Base-by-base conservation (phyloP, 441 rosid species). In the Erodium texanum region DNA sequence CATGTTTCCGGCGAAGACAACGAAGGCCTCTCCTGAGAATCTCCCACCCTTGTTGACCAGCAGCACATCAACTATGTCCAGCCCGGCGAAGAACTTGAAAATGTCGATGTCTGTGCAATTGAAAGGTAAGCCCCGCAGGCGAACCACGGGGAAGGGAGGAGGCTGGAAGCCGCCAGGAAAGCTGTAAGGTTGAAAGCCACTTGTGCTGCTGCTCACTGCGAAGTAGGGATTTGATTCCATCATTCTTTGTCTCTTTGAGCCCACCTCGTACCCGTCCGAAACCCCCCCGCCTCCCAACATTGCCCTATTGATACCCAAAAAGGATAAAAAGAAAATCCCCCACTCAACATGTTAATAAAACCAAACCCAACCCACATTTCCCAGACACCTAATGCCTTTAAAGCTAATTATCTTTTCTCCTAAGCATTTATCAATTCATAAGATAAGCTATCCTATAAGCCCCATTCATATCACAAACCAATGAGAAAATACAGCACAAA, bases 161-260 rank as follows among this genome's bases (percentile, higher is more conserved):
- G 81, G 83, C 66, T 79, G 89, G 75, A 70, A 80, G 70, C 83
- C 87, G 61, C 82, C 86, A 27, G 79, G 86, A 61, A 75, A 91
- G 70, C 79, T 73, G 20, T 75, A 89, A 65, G 87, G 87, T 34
- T 82, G 90, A 73, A 83, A 89, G 80, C 82, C 80, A 56, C 82
- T 61, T 0, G 86, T 38, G 62, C 86, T 80, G 70, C 82, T 82
- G 92, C 87, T 86, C 90, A 92, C 96, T 89, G 95, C 93, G 89
- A 92, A 88, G 98, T 89, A 92, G 82, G 98, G 96, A 88, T 85
- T 85, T 67, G 98, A 86, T 85, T 87, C 96, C 89, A 83, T 92
- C 96, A 92, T 92, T 92, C 98, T 86, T 80, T 88, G 97, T 89
- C 97, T 88, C 97, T 92, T 92, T 86, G 98, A 88, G 88, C 96